Conservation (phyloP, 2,329 filamentous ascomycete genomes). For the Sporothrix sp. region DNA sequence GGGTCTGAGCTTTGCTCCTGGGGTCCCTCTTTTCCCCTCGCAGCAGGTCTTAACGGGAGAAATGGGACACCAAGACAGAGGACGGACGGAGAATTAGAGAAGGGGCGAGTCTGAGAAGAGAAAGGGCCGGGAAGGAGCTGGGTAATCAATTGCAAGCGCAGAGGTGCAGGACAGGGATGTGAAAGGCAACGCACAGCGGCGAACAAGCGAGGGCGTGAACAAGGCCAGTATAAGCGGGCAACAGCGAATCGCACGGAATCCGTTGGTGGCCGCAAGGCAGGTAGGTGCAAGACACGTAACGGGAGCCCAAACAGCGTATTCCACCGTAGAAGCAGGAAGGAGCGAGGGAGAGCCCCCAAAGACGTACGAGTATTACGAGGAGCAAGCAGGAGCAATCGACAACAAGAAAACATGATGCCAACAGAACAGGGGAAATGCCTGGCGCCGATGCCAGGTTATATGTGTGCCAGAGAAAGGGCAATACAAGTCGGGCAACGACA, state of each 20-base stretch:
- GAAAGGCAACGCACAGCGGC: not conserved
- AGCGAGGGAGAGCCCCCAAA: too few relatives aligned
- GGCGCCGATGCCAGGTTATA: too few relatives aligned
- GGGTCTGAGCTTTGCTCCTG: conserved; percentile 11
- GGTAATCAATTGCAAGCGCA: not conserved
- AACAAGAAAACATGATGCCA: conserved; percentile 9
- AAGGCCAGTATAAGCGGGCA: not conserved
- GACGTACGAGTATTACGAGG: too few relatives aligned
- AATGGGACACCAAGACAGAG: too few relatives aligned
- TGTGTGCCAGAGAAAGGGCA: too few relatives aligned
- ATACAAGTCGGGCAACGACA: too few relatives aligned
- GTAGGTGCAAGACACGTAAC: not conserved
- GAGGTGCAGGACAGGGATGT: not conserved
- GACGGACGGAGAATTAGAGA: not conserved
- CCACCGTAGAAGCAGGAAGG: too few relatives aligned
- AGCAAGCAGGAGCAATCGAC: not conserved
- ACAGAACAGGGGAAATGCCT: conserved; percentile 8
- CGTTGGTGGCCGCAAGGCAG: not conserved
- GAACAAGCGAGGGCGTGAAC: not conserved
- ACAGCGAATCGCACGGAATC: not conserved
- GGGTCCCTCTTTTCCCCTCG: not conserved
- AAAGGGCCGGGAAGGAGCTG: conserved; percentile 8
- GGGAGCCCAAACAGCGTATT: not conserved
- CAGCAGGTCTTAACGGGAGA: too few relatives aligned
- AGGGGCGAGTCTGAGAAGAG: conserved; percentile 5